phyloP scores from a whole-genome alignment of 1,284 basidiomycete species.

The Leccinum olivaceoglutinosum region DNA sequence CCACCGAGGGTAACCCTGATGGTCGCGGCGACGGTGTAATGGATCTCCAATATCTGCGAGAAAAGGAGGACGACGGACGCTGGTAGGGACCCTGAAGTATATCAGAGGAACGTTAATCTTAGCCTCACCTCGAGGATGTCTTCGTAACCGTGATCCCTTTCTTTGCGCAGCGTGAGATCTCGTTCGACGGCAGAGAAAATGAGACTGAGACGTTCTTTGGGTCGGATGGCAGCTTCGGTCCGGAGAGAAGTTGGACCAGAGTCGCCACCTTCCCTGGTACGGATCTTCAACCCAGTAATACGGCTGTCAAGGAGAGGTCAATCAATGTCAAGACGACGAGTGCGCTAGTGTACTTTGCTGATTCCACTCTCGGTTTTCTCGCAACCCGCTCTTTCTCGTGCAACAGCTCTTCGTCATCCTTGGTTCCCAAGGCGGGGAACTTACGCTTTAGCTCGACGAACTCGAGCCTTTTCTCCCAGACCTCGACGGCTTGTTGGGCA shows the following conservation, averaged over 20 bases:
- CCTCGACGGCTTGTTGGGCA: constrained; percentile 51
- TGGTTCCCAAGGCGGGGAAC: constrained; percentile 61
- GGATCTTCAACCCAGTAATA: constrained; percentile 46
- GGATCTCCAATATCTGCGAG: constrained; percentile 61
- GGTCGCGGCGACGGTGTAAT: constrained; percentile 36
- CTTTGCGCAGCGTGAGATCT: constrained; percentile 62
- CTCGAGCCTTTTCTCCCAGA: constrained; percentile 78
- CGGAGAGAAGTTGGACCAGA: constrained; percentile 31
- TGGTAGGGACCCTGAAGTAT: constrained; percentile 56
- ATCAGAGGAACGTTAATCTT: background rate
- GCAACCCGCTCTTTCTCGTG: constrained; percentile 67
- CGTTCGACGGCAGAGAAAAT: constrained; percentile 68
- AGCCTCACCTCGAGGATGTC: constrained; percentile 72
- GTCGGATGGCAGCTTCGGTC: constrained; percentile 48
- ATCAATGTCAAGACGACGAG: background rate
- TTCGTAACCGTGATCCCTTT: constrained; percentile 80
- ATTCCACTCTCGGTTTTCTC: constrained; percentile 49
- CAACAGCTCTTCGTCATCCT: constrained; percentile 80
- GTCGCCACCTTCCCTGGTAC: constrained; percentile 37
- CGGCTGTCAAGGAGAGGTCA: constrained; percentile 31
- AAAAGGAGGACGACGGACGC: constrained; percentile 39
- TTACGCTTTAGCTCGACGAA: constrained; percentile 80
- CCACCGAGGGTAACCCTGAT: constrained; percentile 31
- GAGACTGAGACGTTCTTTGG: constrained; percentile 58
- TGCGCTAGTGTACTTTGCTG: constrained; percentile 31